These are phyloP conservation scores for Mesotaenium endlicherianum DNA, from an alignment of 139 green algal genomes.

Conservation along the genomic window DNA sequence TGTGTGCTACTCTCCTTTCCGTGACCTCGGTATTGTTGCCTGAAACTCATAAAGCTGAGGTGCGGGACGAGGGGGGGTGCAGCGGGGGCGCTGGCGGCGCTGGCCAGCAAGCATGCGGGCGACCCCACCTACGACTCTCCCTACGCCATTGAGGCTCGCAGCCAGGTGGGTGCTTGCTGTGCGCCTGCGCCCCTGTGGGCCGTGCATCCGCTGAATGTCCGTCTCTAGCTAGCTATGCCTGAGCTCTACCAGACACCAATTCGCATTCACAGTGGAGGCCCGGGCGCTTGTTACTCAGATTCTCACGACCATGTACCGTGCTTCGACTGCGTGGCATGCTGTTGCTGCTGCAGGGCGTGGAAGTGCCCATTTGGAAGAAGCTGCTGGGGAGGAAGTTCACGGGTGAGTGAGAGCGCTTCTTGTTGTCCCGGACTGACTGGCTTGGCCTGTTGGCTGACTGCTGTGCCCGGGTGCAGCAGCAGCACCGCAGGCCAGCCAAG, in stretches of 20 bases:
- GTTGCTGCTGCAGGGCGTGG: background rate
- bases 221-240: background rate
- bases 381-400: conserved; percentile 51
- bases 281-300: background rate
- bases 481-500: too few relatives aligned
- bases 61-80: too few relatives aligned
- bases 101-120: conserved; percentile 13
- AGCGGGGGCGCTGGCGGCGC: conserved; percentile 9
- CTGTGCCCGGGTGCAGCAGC: too few relatives aligned
- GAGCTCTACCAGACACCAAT: background rate
- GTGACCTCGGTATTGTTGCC: too few relatives aligned
- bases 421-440: too few relatives aligned
- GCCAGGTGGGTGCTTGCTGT: background rate
- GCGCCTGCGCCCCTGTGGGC: background rate
- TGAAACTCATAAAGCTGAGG: too few relatives aligned
- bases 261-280: background rate
- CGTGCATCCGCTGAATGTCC: background rate
- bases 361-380: conserved; percentile 43
- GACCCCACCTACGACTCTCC: conserved; percentile 27
- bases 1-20: too few relatives aligned
- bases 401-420: too few relatives aligned
- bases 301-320: background rate
- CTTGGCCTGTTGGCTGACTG: too few relatives aligned
- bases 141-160: conserved; percentile 20
- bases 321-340: background rate